Evolutionary conservation across 139 green algal genomes (phyloP).

Genomic region (Picochlorum sp.): DNA sequence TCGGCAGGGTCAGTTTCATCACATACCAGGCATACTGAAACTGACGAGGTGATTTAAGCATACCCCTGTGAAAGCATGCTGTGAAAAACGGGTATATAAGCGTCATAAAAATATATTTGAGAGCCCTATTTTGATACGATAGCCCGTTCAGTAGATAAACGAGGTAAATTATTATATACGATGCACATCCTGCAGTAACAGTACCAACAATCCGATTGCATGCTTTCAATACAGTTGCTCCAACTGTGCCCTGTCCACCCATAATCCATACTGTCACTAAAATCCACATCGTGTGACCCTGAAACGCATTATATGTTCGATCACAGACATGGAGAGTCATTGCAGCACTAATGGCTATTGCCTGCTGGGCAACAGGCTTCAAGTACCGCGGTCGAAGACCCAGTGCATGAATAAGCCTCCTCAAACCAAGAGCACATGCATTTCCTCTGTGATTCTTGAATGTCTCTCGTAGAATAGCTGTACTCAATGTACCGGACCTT

Average conservation of each 20-base stretch:
- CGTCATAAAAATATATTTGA: background rate
- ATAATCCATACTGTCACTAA: background rate
- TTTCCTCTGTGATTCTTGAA: no score
- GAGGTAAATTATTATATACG: background rate
- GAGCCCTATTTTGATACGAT: background rate
- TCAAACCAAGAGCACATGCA: no score
- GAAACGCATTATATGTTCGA: background rate
- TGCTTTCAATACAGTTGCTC: background rate
- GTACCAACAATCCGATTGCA: background rate
- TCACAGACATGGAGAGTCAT: background rate
- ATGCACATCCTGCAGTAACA: background rate
- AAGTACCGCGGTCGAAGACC: background rate
- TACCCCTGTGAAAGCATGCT: background rate
- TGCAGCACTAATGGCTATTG: background rate
- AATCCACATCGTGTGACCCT: slow-evolving; percentile 1
- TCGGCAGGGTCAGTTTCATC: background rate
- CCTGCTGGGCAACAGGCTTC: background rate
- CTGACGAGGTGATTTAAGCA: background rate
- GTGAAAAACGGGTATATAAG: background rate
- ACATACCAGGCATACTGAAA: background rate
- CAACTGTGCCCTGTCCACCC: background rate
- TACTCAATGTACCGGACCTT: no score
- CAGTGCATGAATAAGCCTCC: no score
- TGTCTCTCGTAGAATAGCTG: no score
- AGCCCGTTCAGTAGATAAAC: background rate